Evolutionary conservation across 169 alveolate species (phyloP).

Genomic region (Theileria annulata): DNA sequence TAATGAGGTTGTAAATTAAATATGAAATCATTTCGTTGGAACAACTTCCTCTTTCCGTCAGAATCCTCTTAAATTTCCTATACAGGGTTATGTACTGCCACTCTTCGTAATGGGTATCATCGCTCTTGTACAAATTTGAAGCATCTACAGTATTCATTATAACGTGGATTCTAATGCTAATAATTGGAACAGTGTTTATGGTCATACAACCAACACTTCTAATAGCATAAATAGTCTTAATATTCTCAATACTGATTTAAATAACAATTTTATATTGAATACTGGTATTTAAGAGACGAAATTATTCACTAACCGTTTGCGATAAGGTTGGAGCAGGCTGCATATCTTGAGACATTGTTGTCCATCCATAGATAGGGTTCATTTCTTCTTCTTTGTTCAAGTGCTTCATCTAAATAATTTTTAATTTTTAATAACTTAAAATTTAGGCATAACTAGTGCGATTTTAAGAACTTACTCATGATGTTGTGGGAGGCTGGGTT

Average conservation of each 20-base stretch:
- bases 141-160: conserved; percentile 2
- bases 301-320: conserved; percentile 17
- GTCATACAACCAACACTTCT: not conserved
- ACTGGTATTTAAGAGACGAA: not conserved
- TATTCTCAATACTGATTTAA: not conserved
- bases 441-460: not conserved
- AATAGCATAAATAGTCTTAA: no score
- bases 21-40: not conserved
- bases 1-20: conserved; percentile 9
- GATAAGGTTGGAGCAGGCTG: conserved; percentile 30
- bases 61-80: conserved; percentile 16
- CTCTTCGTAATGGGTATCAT: not conserved
- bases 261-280: not conserved
- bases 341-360: conserved; percentile 11
- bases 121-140: conserved; percentile 19
- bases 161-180: not conserved
- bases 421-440: not conserved
- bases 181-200: not conserved
- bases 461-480: conserved; percentile 16
- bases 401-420: conserved; percentile 12
- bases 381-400: conserved; percentile 14
- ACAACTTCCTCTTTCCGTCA: conserved; percentile 28
- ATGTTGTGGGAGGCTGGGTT: conserved; percentile 16
- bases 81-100: conserved; percentile 22
- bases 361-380: not conserved